phyloP scores from a whole-genome alignment of 2,329 filamentous ascomycete genomes.

The Colletotrichum sp. region DNA sequence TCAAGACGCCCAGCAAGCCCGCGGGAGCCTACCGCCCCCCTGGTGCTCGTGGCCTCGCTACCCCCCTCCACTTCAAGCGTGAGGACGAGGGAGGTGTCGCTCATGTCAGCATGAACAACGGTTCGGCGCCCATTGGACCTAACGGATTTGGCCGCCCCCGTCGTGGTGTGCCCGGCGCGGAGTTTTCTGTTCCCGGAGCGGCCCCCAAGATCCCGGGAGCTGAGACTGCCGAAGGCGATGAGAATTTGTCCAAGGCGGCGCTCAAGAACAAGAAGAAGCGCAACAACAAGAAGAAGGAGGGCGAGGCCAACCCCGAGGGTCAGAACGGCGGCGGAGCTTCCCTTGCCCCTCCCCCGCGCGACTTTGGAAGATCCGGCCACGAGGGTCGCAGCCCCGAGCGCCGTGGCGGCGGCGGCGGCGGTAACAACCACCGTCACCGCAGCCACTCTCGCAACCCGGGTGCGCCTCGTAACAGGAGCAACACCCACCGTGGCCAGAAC shows the following conservation, averaged over 20 bases:
- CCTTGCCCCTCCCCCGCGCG: conserved; percentile 51
- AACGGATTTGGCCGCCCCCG: conserved; percentile 83
- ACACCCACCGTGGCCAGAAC: conserved; percentile 47
- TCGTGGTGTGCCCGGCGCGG: conserved; percentile 86
- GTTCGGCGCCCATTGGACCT: conserved; percentile 68
- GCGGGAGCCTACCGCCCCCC: conserved; percentile 97
- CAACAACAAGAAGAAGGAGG: conserved; percentile 88
- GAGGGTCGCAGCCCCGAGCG: conserved; percentile 72
- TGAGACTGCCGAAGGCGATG: conserved; percentile 69
- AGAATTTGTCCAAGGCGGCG: conserved; percentile 80
- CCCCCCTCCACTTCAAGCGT: conserved; percentile 93
- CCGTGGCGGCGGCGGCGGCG: conserved; percentile 43
- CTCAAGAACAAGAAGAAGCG: conserved; percentile 99
- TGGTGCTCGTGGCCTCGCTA: conserved; percentile 86
- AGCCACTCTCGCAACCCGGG: conserved; percentile 60
- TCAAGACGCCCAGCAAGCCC: conserved; percentile 95
- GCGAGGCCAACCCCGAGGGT: conserved; percentile 61
- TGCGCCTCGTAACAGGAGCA: conserved; percentile 54
- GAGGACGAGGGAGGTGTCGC: conserved; percentile 96
- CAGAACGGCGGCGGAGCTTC: conserved; percentile 51
- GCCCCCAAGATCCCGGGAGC: conserved; percentile 68
- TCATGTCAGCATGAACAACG: conserved; percentile 81
- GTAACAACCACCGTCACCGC: conserved; percentile 46
- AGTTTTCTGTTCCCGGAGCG: conserved; percentile 72
- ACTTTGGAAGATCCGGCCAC: conserved; percentile 26